A percentile compares a stretch with the other conserved stretches of the same genome.
Evolutionary conservation across 306 rosid species (phyloP).

Genomic region (Acmispon strigosus): DNA sequence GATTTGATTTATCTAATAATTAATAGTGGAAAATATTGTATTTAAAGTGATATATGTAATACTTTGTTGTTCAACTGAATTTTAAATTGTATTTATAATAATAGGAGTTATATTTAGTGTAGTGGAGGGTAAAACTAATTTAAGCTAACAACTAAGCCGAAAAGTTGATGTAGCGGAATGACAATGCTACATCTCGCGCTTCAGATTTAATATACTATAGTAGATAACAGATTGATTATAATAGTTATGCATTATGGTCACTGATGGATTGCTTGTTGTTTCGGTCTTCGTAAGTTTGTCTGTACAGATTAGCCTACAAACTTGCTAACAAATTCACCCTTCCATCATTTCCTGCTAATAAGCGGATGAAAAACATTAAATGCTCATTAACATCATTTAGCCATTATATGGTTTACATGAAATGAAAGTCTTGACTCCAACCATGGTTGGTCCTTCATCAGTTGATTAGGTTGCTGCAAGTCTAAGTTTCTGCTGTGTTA

Average conservation of each 20-base stretch:
- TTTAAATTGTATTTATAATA: too few species aligned
- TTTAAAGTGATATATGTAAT: too few species aligned
- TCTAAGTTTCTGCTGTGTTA: background rate
- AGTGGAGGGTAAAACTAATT: too few species aligned
- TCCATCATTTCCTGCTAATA: background rate
- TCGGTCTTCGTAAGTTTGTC: background rate
- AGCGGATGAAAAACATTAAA: background rate
- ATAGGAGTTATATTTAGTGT: too few species aligned
- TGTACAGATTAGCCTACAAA: background rate
- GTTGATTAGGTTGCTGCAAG: background rate
- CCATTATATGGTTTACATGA: background rate
- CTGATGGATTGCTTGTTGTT: background rate
- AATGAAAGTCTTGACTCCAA: background rate
- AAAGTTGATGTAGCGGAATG: too few species aligned
- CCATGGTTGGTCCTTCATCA: background rate
- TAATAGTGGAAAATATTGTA: too few species aligned
- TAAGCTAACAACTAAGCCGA: too few species aligned
- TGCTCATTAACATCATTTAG: background rate
- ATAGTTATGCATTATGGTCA: background rate
- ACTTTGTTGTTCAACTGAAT: too few species aligned
- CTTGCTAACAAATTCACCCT: background rate
- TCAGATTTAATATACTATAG: too few species aligned
- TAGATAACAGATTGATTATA: background rate
- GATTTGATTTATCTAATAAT: too few species aligned
- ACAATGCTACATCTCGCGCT: too few species aligned